Conservation (phyloP, 352 stramenopile species). For the Phytophthora cryptogea region DNA sequence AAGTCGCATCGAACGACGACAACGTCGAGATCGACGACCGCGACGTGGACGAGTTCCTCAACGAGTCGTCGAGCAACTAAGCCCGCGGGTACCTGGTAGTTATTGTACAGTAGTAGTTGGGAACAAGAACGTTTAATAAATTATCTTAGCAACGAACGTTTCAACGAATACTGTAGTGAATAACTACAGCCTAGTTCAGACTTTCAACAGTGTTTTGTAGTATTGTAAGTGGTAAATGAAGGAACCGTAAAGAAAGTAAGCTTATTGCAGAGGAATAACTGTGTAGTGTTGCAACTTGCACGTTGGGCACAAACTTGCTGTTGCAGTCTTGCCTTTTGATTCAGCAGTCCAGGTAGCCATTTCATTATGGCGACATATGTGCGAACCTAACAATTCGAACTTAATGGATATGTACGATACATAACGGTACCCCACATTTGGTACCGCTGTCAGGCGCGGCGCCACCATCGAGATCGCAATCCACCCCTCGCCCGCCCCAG, state of each 20-base stretch:
- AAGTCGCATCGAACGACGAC: constrained; percentile 20
- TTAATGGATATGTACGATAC: not conserved
- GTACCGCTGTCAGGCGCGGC: constrained; percentile 7
- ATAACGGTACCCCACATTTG: constrained; percentile 6
- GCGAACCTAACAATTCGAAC: not conserved
- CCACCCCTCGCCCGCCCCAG: constrained; percentile 23
- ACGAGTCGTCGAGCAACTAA: constrained; percentile 36
- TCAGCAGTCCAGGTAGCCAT: too few species aligned
- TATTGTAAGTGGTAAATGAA: too few species aligned
- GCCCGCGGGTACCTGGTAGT: constrained; percentile 4
- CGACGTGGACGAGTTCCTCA: constrained; percentile 68
- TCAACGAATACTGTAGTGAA: too few species aligned
- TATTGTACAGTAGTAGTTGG: constrained; percentile 32
- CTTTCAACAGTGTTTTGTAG: too few species aligned
- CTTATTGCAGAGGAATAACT: too few species aligned
- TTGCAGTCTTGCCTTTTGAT: too few species aligned
- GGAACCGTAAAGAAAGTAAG: too few species aligned
- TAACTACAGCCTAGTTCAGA: too few species aligned
- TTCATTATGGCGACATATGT: too few species aligned
- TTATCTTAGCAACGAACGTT: constrained; percentile 1
- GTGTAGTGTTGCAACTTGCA: too few species aligned
- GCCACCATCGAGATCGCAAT: constrained; percentile 41
- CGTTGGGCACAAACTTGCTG: too few species aligned
- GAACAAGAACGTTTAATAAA: not conserved
- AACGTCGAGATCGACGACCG: constrained; percentile 57